phyloP scores from a whole-genome alignment of 805 yeast species.

The Yarrowia porcina region DNA sequence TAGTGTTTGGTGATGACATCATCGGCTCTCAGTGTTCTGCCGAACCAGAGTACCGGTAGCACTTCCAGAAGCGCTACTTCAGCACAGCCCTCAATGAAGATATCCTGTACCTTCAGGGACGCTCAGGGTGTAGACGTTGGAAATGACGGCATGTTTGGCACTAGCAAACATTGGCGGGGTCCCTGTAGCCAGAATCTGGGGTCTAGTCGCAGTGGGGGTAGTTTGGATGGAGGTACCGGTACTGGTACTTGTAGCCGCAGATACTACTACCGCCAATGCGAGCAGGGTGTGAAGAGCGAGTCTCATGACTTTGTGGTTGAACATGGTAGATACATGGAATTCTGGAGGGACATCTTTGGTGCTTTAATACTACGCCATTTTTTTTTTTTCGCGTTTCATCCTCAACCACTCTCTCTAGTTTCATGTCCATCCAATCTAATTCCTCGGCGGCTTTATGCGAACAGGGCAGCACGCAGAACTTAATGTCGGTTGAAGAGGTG shows the following conservation, averaged over 20 bases:
- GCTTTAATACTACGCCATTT: background rate
- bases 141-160: background rate
- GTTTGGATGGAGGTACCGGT: too few relatives aligned
- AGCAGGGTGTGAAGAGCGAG: too few relatives aligned
- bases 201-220: background rate
- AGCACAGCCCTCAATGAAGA: too few relatives aligned
- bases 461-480: background rate
- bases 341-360: background rate
- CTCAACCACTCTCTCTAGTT: background rate
- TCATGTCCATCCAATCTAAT: background rate
- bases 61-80: too few relatives aligned
- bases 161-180: constrained; percentile 7
- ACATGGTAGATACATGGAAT: too few relatives aligned
- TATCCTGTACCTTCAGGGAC: background rate
- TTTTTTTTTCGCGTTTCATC: background rate
- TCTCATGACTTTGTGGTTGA: too few relatives aligned
- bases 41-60: too few relatives aligned
- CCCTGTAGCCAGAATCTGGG: constrained; percentile 1
- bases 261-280: too few relatives aligned
- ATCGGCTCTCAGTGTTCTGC: too few relatives aligned
- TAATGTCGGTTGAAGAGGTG: too few relatives aligned
- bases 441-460: constrained; percentile 18
- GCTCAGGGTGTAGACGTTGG: background rate
- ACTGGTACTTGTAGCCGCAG: too few relatives aligned
- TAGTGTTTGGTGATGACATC: too few relatives aligned